These are phyloP conservation scores for Phialophora tarda DNA, from an alignment of 2,329 filamentous ascomycete genomes.

Conservation along the genomic window DNA sequence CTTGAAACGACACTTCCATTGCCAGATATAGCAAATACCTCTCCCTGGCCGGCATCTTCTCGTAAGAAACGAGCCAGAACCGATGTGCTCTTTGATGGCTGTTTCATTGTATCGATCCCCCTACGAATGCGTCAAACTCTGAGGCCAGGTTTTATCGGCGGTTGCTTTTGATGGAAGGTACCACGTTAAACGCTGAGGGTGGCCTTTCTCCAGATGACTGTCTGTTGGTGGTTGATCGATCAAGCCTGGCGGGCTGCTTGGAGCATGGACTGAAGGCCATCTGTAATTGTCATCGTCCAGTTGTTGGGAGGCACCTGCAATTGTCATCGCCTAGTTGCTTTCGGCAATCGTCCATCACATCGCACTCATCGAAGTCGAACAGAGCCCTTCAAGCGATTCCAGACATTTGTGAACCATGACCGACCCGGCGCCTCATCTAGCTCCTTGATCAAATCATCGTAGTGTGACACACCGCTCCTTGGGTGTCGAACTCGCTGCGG, in stretches of 20 bases:
- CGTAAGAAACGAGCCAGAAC: neutral
- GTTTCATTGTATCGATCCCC: neutral
- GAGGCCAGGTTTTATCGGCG: neutral
- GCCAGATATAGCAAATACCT: neutral
- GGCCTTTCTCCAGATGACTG: no score
- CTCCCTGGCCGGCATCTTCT: neutral
- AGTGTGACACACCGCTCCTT: conserved; percentile 58
- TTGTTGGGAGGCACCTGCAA: neutral
- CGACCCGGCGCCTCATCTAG: conserved; percentile 60
- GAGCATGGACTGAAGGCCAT: neutral
- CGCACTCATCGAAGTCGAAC: conserved; percentile 30
- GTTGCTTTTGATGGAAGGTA: neutral
- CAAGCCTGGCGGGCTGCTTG: neutral
- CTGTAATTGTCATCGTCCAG: neutral
- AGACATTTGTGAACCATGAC: conserved; percentile 52
- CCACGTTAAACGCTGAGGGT: neutral
- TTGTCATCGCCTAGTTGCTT: neutral
- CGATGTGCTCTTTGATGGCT: neutral
- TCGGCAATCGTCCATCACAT: neutral
- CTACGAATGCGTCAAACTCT: neutral
- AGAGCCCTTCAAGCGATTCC: conserved; percentile 53
- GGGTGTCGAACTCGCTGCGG: conserved; percentile 56
- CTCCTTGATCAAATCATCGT: conserved; percentile 58
- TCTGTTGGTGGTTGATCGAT: neutral
- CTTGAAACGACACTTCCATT: neutral